phyloP scores from a whole-genome alignment of 2,329 filamentous ascomycete species.

The Leptosphaerulina australis region DNA sequence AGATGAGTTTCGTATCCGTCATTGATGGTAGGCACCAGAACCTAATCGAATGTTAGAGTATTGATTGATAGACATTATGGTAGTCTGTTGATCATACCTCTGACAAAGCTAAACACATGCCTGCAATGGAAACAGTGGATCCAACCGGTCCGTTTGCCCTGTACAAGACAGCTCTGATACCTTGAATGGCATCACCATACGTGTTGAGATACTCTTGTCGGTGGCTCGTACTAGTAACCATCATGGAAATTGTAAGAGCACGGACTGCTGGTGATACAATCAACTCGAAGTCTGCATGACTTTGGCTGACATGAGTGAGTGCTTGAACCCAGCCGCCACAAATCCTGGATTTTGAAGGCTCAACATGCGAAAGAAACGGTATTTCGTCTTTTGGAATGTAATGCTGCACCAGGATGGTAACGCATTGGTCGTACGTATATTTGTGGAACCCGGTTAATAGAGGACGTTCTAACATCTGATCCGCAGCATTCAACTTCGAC shows the following conservation, averaged over 20 bases:
- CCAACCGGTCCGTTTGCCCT: neutral
- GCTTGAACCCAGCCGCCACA: slow-evolving; percentile 14
- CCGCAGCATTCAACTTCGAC: too few relatives aligned
- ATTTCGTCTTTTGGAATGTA: slow-evolving; percentile 11
- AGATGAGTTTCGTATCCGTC: slow-evolving; percentile 2
- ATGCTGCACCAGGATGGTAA: slow-evolving; percentile 3
- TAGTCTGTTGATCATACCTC: neutral
- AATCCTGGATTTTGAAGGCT: slow-evolving; percentile 9
- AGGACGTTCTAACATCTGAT: too few relatives aligned
- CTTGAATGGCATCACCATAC: slow-evolving; percentile 7
- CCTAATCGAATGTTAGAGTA: neutral
- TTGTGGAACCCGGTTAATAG: neutral
- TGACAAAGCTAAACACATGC: slow-evolving; percentile 10
- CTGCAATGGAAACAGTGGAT: slow-evolving; percentile 7
- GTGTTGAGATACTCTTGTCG: slow-evolving; percentile 6
- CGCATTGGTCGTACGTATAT: slow-evolving; percentile 5
- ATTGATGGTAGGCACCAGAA: slow-evolving; percentile 1
- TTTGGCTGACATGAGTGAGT: slow-evolving; percentile 7
- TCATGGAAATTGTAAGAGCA: slow-evolving; percentile 7
- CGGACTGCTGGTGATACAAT: slow-evolving; percentile 6
- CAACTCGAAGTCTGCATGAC: neutral
- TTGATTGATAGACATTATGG: neutral
- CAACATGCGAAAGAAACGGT: slow-evolving; percentile 4
- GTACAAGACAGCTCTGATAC: slow-evolving; percentile 2
- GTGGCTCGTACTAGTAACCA: neutral